Percentiles rank a stretch among this genome's conserved stretches.
Evolutionary conservation across 2,329 filamentous ascomycete species (phyloP).

Genomic region (Helotiales sp.): DNA sequence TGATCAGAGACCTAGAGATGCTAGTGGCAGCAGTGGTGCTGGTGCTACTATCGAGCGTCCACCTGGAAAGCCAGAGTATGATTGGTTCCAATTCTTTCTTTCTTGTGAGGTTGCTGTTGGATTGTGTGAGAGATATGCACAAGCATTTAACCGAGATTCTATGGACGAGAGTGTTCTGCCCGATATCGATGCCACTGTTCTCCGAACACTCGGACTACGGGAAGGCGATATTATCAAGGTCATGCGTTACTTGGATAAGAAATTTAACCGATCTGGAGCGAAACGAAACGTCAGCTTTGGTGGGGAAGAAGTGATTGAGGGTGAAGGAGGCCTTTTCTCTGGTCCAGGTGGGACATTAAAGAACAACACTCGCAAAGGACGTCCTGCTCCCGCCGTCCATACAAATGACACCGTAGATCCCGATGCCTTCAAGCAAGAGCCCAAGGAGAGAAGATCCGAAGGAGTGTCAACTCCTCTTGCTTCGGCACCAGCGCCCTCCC

Average conservation of each 20-base stretch:
- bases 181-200: conserved; percentile 79
- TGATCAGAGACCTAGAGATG: conserved; percentile 24
- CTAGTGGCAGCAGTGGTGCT: conserved; percentile 37
- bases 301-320: conserved; percentile 55
- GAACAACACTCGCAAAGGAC: conserved; percentile 92
- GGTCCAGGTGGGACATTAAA: conserved; percentile 86
- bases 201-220: conserved; percentile 88
- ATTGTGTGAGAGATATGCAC: conserved; percentile 90
- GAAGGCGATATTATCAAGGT: conserved; percentile 97
- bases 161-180: conserved; percentile 94
- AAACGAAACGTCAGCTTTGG: conserved; percentile 54
- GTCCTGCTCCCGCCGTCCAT: conserved; percentile 83
- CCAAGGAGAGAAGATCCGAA: conserved; percentile 42
- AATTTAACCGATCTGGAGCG: conserved; percentile 67
- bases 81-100: conserved; percentile 99
- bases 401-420: conserved; percentile 84
- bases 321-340: conserved; percentile 77
- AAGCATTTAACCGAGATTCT: conserved; percentile 84
- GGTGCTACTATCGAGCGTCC: conserved; percentile 63
- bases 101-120: conserved; percentile 88
- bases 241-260: conserved; percentile 83
- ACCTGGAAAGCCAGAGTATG: conserved; percentile 71
- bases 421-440: conserved; percentile 73
- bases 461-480: conserved; percentile 48
- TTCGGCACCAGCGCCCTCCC: conserved; percentile 41